phyloP scores from a whole-genome alignment of 108 stramenopile genomes.

The Cyclotella distinguenda region DNA sequence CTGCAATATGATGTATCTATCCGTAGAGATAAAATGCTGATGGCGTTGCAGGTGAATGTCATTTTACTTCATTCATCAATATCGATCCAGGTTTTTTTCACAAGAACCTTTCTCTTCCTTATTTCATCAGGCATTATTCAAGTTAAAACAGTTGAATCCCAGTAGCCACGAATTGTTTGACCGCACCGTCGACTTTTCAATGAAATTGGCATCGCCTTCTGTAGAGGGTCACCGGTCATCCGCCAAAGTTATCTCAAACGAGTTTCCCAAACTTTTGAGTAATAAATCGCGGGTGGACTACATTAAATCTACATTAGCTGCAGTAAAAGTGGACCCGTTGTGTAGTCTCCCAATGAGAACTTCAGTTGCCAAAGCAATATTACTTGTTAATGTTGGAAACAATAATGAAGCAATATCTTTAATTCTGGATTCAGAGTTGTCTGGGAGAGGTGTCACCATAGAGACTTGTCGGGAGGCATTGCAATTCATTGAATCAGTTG shows the following conservation, averaged over 20 bases:
- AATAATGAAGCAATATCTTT: slow-evolving; percentile 43
- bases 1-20: slow-evolving; percentile 90
- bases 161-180: slow-evolving; percentile 49
- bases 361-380: slow-evolving; percentile 66
- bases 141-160: slow-evolving; percentile 51
- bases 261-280: slow-evolving; percentile 51
- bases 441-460: slow-evolving; percentile 47
- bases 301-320: slow-evolving; percentile 45
- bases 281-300: slow-evolving; percentile 50
- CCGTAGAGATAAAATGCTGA: slow-evolving; percentile 83
- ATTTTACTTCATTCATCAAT: not conserved
- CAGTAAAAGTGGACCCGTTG: slow-evolving; percentile 33
- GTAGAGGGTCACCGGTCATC: slow-evolving; percentile 35
- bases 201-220: slow-evolving; percentile 27
- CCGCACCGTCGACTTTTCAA: slow-evolving; percentile 70
- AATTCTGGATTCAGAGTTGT: slow-evolving; percentile 58
- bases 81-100: not conserved
- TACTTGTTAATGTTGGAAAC: slow-evolving; percentile 41
- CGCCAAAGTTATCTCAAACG: slow-evolving; percentile 50
- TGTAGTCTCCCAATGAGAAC: slow-evolving; percentile 51
- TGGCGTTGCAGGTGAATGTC: slow-evolving; percentile 77
- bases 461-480: slow-evolving; percentile 59
- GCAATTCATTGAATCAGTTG: slow-evolving; percentile 31
- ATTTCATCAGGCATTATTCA: slow-evolving; percentile 53
- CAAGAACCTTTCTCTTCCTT: not conserved